Conservation (phyloP, 1,284 basidiomycete species). For the Microbotryum saponariae region DNA sequence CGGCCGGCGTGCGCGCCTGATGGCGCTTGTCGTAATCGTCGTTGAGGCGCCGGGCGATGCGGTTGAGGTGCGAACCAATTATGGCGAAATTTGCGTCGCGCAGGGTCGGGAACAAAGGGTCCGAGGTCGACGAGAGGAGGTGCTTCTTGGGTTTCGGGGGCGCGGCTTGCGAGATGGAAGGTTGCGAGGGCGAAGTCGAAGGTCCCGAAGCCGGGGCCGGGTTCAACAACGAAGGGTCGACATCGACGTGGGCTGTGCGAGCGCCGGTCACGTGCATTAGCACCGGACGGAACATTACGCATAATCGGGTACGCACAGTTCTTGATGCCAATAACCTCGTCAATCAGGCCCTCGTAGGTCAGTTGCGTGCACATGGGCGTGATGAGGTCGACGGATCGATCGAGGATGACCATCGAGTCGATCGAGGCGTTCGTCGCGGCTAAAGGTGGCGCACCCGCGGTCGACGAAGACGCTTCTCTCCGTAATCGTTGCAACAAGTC, state of each 20-base stretch:
- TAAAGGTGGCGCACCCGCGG: conserved; percentile 16
- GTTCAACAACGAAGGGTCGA: conserved; percentile 68
- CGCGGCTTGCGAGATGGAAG: conserved; percentile 17
- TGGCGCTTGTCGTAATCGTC: conserved; percentile 73
- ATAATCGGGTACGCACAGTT: conserved; percentile 56
- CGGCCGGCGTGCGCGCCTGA: conserved; percentile 80
- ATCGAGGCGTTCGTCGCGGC: conserved; percentile 45
- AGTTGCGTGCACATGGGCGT: conserved; percentile 92
- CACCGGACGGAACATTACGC: neutral
- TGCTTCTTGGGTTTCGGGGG: conserved; percentile 32
- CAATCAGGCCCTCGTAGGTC: conserved; percentile 95
- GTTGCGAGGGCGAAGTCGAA: conserved; percentile 64
- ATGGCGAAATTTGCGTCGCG: conserved; percentile 88
- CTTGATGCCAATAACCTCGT: conserved; percentile 82
- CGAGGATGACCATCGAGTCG: conserved; percentile 81
- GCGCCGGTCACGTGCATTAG: neutral
- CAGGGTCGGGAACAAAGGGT: conserved; percentile 75
- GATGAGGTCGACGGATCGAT: conserved; percentile 89
- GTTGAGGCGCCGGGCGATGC: conserved; percentile 73
- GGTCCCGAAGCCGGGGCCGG: conserved; percentile 48
- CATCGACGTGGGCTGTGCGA: conserved; percentile 70
- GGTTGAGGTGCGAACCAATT: conserved; percentile 77
- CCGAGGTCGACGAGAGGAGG: conserved; percentile 52
- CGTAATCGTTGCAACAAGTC: conserved; percentile 60
- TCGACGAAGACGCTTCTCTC: conserved; percentile 33